A percentile compares a stretch with the other conserved stretches of the same genome.
Conservation (phyloP, 495 filamentous ascomycete species). For the Hyaloscypha hepaticicola region DNA sequence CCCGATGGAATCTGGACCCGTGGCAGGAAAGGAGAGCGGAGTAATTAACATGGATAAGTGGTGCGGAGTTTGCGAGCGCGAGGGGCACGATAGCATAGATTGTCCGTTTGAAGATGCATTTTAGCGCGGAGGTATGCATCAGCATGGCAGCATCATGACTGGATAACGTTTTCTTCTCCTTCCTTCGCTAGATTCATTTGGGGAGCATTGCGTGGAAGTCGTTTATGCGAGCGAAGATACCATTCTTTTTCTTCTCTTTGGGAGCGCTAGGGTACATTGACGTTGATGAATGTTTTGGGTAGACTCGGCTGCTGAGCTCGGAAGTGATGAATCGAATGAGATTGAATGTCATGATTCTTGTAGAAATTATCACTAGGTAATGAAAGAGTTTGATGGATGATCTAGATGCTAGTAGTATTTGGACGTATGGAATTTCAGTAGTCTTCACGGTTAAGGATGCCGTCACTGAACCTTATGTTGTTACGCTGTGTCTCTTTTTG, state of each 20-base stretch:
- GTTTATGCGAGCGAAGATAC: slow-evolving; percentile 28
- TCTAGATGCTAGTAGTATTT: neutral
- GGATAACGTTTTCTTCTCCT: slow-evolving; percentile 2
- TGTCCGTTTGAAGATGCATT: slow-evolving; percentile 91
- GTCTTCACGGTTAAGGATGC: neutral
- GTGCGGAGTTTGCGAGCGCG: slow-evolving; percentile 95
- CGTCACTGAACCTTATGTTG: too few relatives aligned
- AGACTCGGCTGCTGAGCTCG: neutral
- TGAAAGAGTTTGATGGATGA: neutral
- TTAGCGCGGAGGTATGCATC: slow-evolving; percentile 28
- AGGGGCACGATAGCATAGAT: slow-evolving; percentile 93
- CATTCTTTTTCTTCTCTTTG: slow-evolving; percentile 24
- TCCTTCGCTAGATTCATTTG: slow-evolving; percentile 8
- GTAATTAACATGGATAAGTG: slow-evolving; percentile 83
- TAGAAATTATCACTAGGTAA: slow-evolving; percentile 12
- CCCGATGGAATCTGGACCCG: slow-evolving; percentile 66
- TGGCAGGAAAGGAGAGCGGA: slow-evolving; percentile 78
- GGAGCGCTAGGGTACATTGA: neutral
- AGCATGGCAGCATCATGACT: neutral
- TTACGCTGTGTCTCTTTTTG: too few relatives aligned
- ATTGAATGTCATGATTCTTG: slow-evolving; percentile 10
- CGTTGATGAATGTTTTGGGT: neutral
- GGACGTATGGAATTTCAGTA: neutral
- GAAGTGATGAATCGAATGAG: neutral
- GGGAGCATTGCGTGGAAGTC: slow-evolving; percentile 27